These are phyloP conservation scores for Hippophae gyantsensis DNA, from an alignment of 306 rosid genomes.

Conservation along the genomic window DNA sequence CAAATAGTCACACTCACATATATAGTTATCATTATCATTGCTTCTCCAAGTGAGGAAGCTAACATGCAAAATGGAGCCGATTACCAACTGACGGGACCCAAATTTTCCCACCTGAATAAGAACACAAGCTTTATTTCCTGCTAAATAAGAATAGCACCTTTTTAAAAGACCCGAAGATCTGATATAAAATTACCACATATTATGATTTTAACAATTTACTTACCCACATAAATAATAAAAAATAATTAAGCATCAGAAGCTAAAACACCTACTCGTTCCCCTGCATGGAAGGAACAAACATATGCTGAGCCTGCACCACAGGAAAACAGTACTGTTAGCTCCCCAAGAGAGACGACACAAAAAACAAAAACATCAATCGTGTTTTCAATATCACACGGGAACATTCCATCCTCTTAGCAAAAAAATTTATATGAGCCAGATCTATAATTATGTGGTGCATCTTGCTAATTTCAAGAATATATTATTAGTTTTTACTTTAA, in stretches of 20 bases:
- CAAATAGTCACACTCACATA: too few species aligned
- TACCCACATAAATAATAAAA: background rate
- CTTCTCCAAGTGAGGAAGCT: too few species aligned
- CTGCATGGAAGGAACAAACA: slow-evolving; percentile 32
- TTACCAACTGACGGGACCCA: too few species aligned
- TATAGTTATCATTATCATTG: too few species aligned
- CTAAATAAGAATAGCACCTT: background rate
- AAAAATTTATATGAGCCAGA: too few species aligned
- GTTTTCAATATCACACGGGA: background rate
- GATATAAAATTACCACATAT: slow-evolving; percentile 18
- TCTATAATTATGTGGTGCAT: too few species aligned
- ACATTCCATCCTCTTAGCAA: too few species aligned
- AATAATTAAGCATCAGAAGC: background rate
- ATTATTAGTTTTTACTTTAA: too few species aligned
- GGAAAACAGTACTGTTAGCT: slow-evolving; percentile 13
- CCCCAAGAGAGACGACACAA: background rate
- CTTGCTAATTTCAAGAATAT: too few species aligned
- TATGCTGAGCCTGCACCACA: slow-evolving; percentile 33
- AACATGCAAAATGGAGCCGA: too few species aligned
- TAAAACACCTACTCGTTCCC: slow-evolving; percentile 26
- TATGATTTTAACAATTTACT: slow-evolving; percentile 14
- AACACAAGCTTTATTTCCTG: too few species aligned
- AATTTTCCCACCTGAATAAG: too few species aligned
- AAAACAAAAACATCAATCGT: background rate
- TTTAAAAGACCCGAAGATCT: slow-evolving; percentile 19